Base-by-base conservation (phyloP, 805 yeast species). In the Metschnikowia orientalis region DNA sequence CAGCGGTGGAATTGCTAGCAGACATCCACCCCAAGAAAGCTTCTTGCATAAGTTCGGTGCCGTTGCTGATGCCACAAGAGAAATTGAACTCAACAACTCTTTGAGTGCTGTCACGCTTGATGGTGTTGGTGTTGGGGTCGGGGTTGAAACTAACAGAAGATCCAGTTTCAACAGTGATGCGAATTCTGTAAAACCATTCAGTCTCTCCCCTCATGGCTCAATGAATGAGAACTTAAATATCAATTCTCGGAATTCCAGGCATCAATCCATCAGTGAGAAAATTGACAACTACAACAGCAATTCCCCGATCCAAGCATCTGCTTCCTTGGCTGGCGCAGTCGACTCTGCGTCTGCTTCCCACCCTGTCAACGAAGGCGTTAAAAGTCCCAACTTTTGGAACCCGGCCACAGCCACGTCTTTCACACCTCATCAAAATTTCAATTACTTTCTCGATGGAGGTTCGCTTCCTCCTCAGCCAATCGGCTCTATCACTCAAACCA, bases 61-160 rank as follows among this genome's bases (percentile, higher is more conserved):
- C 2, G 80, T 79, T 11, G 80, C 82, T 5, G 85, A 79, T 36
- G 80, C 81, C 29, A 79, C 87, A 0, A 64, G 81, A 47, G 87
- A 79, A 44, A 64, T 78, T 27, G 85, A 79, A 45, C 45, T 69
- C 9, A 50, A 70, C 13, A 61, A 63, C 32, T 70, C 68, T 8
- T 48, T 74, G 34, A 67, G 69, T n/a, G 53, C 64, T 20, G 47
- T 63, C 28, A 41, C 57, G n/a, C 44, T 62, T 14, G 66, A 61
- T 9, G 45, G 47, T 41, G 39, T 50, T 36, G 28, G 20, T 18
- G n/a, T n/a, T n/a, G n/a, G n/a, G n/a, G n/a, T n/a, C n/a, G n/a
- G n/a, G n/a, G n/a, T n/a, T n/a, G 45, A 35, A 13, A 23, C 24
- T 7, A 42, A 59, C 4, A 67, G 81, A 56, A 67, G 81, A 57